Evolutionary conservation across 371 early-diverging fungal species (phyloP).

Genomic region (Parasitella parasitica): DNA sequence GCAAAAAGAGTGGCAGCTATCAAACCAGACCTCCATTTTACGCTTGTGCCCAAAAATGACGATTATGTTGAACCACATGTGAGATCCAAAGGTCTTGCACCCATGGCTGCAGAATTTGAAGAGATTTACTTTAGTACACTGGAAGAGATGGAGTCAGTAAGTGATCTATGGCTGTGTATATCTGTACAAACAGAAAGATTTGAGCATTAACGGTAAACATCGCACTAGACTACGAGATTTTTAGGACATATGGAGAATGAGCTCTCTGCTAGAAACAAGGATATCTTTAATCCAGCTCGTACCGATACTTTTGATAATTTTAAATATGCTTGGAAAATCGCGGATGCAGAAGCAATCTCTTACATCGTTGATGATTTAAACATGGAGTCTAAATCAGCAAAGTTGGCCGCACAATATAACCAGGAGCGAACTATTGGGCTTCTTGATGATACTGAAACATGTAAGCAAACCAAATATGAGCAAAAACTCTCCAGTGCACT

Average conservation of each 20-base stretch:
- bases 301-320: neutral
- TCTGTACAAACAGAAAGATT: neutral
- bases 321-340: neutral
- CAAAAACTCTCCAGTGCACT: neutral
- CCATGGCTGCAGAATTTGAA: slow-evolving; percentile 13
- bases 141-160: slow-evolving; percentile 8
- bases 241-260: neutral
- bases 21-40: neutral
- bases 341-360: neutral
- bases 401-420: neutral
- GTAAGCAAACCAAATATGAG: neutral
- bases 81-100: neutral
- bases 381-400: neutral
- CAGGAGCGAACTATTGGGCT: neutral
- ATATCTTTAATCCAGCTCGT: neutral
- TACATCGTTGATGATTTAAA: neutral
- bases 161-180: too few relatives aligned
- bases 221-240: neutral
- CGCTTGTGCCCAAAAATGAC: neutral
- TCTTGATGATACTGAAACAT: neutral
- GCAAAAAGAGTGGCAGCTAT: slow-evolving; percentile 4
- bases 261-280: neutral
- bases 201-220: too few relatives aligned
- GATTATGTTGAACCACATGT: neutral
- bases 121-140: slow-evolving; percentile 17